Conservation (phyloP, 345 rosid genomes). For the Eucalyptus paniculata region DNA sequence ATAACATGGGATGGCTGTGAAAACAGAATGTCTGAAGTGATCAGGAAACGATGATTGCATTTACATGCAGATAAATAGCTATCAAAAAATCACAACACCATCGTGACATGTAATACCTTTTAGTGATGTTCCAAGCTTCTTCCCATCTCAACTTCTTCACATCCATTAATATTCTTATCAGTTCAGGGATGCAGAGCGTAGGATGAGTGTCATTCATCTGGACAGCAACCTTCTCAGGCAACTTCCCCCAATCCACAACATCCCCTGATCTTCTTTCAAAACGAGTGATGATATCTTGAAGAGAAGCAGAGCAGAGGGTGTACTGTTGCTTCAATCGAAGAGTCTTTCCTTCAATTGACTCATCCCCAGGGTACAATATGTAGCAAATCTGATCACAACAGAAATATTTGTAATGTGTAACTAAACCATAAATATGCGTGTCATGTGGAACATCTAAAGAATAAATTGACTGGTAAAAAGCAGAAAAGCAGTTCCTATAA, state of each 20-base stretch:
- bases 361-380: constrained; percentile 38
- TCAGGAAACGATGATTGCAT: background rate
- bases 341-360: constrained; percentile 30
- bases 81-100: background rate
- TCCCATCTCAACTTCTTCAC: constrained; percentile 35
- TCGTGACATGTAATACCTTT: constrained; percentile 2
- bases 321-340: constrained; percentile 45
- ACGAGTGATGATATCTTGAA: constrained; percentile 33
- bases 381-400: constrained; percentile 30
- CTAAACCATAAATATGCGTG: background rate
- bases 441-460: background rate
- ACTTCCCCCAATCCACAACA: constrained; percentile 18
- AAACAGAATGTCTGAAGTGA: background rate
- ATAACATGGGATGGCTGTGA: background rate
- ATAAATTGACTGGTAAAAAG: background rate
- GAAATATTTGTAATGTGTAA: background rate
- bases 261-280: constrained; percentile 26
- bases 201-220: constrained; percentile 56
- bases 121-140: constrained; percentile 38
- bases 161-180: constrained; percentile 35
- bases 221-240: constrained; percentile 37
- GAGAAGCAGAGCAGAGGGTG: constrained; percentile 40
- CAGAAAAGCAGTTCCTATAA: background rate
- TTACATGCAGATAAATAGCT: background rate
- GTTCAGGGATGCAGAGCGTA: constrained; percentile 36